phyloP scores from a whole-genome alignment of 2,329 filamentous ascomycete species.

The Penicillium sp. region DNA sequence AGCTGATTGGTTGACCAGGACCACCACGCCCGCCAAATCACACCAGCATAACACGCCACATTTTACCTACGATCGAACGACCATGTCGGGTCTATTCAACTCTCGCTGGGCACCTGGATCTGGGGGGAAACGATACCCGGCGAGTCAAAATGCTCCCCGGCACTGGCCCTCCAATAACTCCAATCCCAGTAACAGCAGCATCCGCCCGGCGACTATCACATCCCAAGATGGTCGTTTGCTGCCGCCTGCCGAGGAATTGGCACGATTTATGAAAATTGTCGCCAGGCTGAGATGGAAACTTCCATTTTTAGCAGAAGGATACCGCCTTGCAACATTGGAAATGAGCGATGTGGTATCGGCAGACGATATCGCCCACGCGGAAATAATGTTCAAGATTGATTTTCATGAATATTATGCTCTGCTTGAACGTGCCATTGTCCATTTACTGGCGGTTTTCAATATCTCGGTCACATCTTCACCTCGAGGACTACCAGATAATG shows the following conservation, averaged over 20 bases:
- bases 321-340: slow-evolving; percentile 50
- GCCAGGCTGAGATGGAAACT: slow-evolving; percentile 64
- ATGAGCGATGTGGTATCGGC: slow-evolving; percentile 22
- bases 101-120: slow-evolving; percentile 28
- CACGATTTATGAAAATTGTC: slow-evolving; percentile 61
- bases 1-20: not conserved
- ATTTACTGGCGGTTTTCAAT: slow-evolving; percentile 64
- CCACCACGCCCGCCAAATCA: not conserved
- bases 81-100: slow-evolving; percentile 19
- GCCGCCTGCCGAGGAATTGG: slow-evolving; percentile 48
- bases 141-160: not conserved
- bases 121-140: not conserved
- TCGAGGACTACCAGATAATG: slow-evolving; percentile 8
- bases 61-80: slow-evolving; percentile 1
- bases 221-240: slow-evolving; percentile 9
- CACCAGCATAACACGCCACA: not conserved
- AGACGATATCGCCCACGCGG: slow-evolving; percentile 43
- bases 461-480: slow-evolving; percentile 50
- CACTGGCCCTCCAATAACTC: slow-evolving; percentile 4
- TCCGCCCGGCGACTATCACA: slow-evolving; percentile 1
- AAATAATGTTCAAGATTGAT: slow-evolving; percentile 74
- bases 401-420: slow-evolving; percentile 76
- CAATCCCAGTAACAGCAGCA: slow-evolving; percentile 5
- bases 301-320: slow-evolving; percentile 59
- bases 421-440: slow-evolving; percentile 68